Evolutionary conservation across 2,329 filamentous ascomycete genomes (phyloP).

Genomic region (Curvularia sp.): DNA sequence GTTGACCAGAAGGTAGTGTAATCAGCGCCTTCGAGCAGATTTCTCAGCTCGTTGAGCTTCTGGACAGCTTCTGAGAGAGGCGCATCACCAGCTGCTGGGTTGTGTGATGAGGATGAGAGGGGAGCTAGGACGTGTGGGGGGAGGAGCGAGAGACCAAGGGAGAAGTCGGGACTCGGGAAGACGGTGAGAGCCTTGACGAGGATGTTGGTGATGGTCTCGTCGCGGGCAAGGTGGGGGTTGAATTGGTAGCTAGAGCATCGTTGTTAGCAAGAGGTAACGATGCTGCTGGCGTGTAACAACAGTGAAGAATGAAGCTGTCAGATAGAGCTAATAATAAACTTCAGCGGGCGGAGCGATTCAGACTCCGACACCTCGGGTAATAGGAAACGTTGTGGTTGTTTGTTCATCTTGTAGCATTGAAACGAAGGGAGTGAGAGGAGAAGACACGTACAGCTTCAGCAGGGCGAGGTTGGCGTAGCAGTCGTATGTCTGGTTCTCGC

Average conservation of each 20-base stretch:
- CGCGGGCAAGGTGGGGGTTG: constrained; percentile 96
- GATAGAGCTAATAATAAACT: constrained; percentile 77
- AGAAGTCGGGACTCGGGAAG: constrained; percentile 96
- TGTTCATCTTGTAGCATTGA: constrained; percentile 71
- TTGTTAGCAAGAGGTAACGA: constrained; percentile 25
- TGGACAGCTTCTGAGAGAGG: constrained; percentile 85
- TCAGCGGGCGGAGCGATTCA: constrained; percentile 69
- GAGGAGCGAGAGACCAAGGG: constrained; percentile 90
- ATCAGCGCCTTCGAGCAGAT: constrained; percentile 86
- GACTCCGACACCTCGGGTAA: constrained; percentile 78
- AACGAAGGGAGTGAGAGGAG: constrained; percentile 15
- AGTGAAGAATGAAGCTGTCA: constrained; percentile 58
- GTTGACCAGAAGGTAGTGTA: constrained; percentile 94
- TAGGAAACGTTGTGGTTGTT: constrained; percentile 89
- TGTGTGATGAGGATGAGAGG: constrained; percentile 57
- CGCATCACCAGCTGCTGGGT: constrained; percentile 66
- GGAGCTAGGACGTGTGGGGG: constrained; percentile 79
- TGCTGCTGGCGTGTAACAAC: constrained; percentile 4
- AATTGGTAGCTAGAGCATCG: constrained; percentile 83
- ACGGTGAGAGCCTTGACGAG: constrained; percentile 97
- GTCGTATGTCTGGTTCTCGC: constrained; percentile 92
- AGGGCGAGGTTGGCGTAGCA: constrained; percentile 96
- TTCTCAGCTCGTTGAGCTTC: constrained; percentile 85
- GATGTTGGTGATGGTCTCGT: constrained; percentile 98
- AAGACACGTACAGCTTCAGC: constrained; percentile 83